Evolutionary conservation across 1,284 basidiomycete genomes (phyloP).

Genomic region (Porogramme epimiltina): DNA sequence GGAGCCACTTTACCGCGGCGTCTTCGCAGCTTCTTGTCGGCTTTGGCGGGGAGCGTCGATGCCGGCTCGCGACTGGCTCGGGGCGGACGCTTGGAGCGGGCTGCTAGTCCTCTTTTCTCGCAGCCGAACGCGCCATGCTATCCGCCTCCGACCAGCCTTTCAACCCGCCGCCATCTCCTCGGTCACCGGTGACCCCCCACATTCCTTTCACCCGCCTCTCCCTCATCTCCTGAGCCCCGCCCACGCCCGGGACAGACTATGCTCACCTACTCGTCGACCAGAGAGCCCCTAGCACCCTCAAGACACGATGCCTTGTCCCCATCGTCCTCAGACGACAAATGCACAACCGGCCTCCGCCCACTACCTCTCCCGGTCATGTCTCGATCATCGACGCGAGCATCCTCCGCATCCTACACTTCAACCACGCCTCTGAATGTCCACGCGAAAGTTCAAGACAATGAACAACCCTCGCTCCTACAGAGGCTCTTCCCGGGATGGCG

Average conservation of each 20-base stretch:
- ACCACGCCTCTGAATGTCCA: constrained; percentile 27
- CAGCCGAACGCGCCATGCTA: no score
- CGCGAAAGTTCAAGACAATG: constrained; percentile 3
- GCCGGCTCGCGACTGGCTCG: no score
- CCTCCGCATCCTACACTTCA: constrained; percentile 27
- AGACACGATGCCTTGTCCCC: constrained; percentile 16
- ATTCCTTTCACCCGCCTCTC: constrained; percentile 10
- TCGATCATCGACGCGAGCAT: constrained; percentile 24
- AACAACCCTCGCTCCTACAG: constrained; percentile 13
- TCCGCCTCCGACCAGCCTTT: background rate
- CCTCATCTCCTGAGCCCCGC: background rate
- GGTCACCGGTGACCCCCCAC: constrained; percentile 22
- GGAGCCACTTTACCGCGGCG: background rate
- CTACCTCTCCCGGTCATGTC: constrained; percentile 23
- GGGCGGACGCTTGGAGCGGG: no score
- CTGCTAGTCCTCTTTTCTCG: no score
- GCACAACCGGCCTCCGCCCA: constrained; percentile 14
- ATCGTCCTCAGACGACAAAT: constrained; percentile 20
- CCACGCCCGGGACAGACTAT: constrained; percentile 24
- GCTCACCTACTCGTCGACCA: constrained; percentile 22
- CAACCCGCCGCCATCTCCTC: background rate
- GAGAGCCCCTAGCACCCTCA: constrained; percentile 21
- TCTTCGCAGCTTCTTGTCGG: no score
- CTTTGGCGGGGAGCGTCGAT: no score
- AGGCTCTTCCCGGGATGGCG: constrained; percentile 24